Base-by-base conservation (phyloP, 2,329 filamentous ascomycete genomes). In the Phaeosphaeria sp. region DNA sequence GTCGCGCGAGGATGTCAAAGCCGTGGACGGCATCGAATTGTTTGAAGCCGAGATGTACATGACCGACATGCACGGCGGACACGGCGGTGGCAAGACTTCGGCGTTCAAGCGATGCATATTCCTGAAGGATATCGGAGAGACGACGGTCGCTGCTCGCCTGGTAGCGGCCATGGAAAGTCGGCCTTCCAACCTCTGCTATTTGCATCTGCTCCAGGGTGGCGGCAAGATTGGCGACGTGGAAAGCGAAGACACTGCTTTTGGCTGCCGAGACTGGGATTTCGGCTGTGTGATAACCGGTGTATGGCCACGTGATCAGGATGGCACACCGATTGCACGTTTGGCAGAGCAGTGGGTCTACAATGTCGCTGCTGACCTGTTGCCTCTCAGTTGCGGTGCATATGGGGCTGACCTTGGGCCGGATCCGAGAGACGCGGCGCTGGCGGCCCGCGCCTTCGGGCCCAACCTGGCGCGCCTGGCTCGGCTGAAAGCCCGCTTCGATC, bases 51-150 rank as follows among this genome's bases (percentile, higher is more conserved):
- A 89, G 51, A 85, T 88, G 82, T 87, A 88, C 73, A 80, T 89
- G 72, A 83, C 83, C 1, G 65, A 59, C 13, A 85, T 89, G 82
- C 85, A 89, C 50, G 83, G 83, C 22, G 85, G 85, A 0, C 85
- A 89, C 51, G 79, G 78, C 18, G 76, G 81, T 21, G 81, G 83
- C 64, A 89, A 87, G 76, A 89, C 85, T 0, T 88, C 83, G 10
- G 81, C 86, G 0, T 89, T 89, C 78, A 89, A 89, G 75, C 81
- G 87, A 64, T 89, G 87, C 68, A 43, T 89, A 27, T 89, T 89
- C 64, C 71, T 89, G 7, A 84, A 83, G 56, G 0, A 67, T 39
- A 82, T 88, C 13, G 77, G 78, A 59, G 56, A 54, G 50, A 41
- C 1, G 1, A 52, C 72, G 1, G 41, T 85, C 0, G 65, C 71